Conservation (phyloP, 2,329 filamentous ascomycete species). For the Aspergillus aculeatinus region DNA sequence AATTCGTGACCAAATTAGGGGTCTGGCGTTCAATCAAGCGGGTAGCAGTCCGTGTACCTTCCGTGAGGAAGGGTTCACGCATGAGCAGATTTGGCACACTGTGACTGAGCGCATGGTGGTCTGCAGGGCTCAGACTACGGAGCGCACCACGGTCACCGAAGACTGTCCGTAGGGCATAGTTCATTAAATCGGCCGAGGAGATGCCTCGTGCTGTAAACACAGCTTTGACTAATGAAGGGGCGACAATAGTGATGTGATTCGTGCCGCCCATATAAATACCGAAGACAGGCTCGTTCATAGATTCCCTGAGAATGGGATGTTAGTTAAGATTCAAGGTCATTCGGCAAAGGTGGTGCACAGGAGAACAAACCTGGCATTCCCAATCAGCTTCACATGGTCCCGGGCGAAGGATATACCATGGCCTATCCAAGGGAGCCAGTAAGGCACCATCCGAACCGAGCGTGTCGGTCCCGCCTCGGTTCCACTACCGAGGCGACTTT, state of each 20-base stretch:
- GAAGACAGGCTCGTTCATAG: conserved; percentile 45
- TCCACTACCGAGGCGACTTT: conserved; percentile 25
- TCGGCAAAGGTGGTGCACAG: not conserved
- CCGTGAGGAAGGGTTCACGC: conserved; percentile 47
- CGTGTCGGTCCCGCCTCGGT: conserved; percentile 25
- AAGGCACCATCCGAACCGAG: conserved; percentile 52
- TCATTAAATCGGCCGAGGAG: conserved; percentile 31
- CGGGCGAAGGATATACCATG: conserved; percentile 53
- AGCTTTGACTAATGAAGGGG: conserved; percentile 47
- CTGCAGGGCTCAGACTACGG: conserved; percentile 33
- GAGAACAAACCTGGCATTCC: conserved; percentile 39
- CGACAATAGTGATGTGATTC: conserved; percentile 52
- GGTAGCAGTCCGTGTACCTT: conserved; percentile 40
- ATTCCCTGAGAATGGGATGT: conserved; percentile 25
- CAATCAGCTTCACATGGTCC: conserved; percentile 47
- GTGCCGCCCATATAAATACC: conserved; percentile 51
- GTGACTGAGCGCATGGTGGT: conserved; percentile 41
- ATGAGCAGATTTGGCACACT: conserved; percentile 43
- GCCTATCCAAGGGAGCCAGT: conserved; percentile 60
- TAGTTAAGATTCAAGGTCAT: not conserved
- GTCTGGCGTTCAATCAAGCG: conserved; percentile 46
- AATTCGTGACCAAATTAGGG: conserved; percentile 60
- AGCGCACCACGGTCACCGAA: conserved; percentile 45
- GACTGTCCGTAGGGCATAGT: conserved; percentile 40
- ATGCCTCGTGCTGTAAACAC: conserved; percentile 36